Evolutionary conservation across 305 asterid genomes (phyloP).

Genomic region (Andrographis paniculata): DNA sequence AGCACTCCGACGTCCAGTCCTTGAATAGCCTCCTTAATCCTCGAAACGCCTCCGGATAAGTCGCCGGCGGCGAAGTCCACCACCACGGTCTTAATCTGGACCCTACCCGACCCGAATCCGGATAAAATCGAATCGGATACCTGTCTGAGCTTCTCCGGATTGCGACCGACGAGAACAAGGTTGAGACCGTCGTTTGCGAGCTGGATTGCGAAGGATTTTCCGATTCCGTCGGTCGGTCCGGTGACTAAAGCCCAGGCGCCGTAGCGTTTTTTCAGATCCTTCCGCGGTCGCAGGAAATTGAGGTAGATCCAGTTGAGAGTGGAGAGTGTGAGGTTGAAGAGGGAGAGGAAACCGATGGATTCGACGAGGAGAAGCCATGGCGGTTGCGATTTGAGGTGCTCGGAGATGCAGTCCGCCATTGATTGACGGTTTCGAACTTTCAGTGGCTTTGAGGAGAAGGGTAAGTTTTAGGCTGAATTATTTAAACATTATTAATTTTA

Average conservation of each 20-base stretch:
- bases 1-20: constrained; percentile 45
- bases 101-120: constrained; percentile 48
- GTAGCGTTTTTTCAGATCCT: constrained; percentile 81
- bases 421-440: background rate
- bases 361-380: constrained; percentile 52
- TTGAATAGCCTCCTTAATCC: constrained; percentile 56
- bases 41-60: constrained; percentile 52
- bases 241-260: constrained; percentile 95
- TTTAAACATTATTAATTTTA: too few species aligned
- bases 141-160: constrained; percentile 62
- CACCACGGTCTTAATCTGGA: constrained; percentile 69
- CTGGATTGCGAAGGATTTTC: constrained; percentile 78
- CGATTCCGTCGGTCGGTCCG: constrained; percentile 93
- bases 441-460: too few species aligned
- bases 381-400: constrained; percentile 66
- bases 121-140: constrained; percentile 45
- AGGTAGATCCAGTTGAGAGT: constrained; percentile 56
- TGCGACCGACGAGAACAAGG: constrained; percentile 71
- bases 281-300: constrained; percentile 70
- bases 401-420: constrained; percentile 54
- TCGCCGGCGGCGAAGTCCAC: constrained; percentile 86
- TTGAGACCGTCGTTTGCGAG: constrained; percentile 67
- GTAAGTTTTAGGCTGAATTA: too few species aligned
- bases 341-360: constrained; percentile 38
- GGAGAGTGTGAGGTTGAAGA: constrained; percentile 30